Conservation (phyloP, 73 alveolate genomes). For the Paramecium primaurelia region DNA sequence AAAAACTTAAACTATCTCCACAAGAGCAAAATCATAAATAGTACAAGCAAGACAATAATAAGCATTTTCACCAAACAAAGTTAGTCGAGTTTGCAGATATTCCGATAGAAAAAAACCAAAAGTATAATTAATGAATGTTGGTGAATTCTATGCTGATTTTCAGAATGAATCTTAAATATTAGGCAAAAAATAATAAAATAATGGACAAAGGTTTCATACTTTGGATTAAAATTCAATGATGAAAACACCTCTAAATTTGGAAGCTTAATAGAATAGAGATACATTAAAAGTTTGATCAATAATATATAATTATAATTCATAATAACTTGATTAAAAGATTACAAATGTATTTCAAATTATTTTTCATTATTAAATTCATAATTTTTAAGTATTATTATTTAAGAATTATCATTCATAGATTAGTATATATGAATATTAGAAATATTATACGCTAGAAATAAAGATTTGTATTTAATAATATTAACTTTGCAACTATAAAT, state of each 20-base stretch:
- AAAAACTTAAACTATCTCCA: not conserved
- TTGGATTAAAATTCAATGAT: not conserved
- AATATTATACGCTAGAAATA: not conserved
- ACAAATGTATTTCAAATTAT: not conserved
- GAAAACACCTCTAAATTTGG: not conserved
- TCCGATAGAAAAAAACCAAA: not conserved
- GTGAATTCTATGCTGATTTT: conserved; percentile 19
- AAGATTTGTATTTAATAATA: too few relatives aligned
- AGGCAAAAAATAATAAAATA: not conserved
- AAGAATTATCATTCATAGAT: not conserved
- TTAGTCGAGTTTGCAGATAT: not conserved
- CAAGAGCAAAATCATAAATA: conserved; percentile 15
- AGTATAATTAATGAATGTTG: not conserved
- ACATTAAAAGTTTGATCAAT: not conserved
- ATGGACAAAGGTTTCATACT: not conserved
- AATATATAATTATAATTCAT: not conserved
- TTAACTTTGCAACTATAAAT: too few relatives aligned
- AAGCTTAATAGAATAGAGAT: not conserved
- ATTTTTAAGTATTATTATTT: too few relatives aligned
- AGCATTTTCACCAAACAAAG: not conserved
- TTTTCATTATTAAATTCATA: not conserved
- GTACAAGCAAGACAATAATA: not conserved
- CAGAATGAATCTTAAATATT: conserved; percentile 11
- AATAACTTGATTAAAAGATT: not conserved
- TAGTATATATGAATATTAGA: not conserved